These are phyloP conservation scores for Colletotrichum cordylinicola DNA, from an alignment of 2,329 filamentous ascomycete species.

Conservation along the genomic window DNA sequence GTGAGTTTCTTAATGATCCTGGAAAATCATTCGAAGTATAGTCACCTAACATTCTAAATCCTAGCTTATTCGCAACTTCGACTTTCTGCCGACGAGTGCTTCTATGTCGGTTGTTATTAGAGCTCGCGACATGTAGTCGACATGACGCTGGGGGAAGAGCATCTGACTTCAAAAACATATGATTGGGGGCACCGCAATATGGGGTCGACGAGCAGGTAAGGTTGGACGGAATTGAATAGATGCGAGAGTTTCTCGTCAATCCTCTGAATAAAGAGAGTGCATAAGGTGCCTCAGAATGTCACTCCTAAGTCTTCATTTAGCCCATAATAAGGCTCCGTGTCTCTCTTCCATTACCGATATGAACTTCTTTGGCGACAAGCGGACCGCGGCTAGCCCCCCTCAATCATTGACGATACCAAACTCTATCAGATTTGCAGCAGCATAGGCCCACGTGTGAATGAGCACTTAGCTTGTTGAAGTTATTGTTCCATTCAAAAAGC, in stretches of 20 bases:
- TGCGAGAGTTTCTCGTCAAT: not conserved
- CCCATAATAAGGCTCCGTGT: not conserved
- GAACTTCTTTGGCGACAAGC: not conserved
- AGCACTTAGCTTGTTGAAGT: too few species aligned
- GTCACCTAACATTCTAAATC: rapidly evolving
- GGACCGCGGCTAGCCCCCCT: too few species aligned
- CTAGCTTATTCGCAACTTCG: not conserved
- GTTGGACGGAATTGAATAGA: not conserved
- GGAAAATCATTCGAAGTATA: not conserved
- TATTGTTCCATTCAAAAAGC: too few species aligned
- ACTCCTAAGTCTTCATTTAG: not conserved
- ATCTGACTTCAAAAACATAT: not conserved
- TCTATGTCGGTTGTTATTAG: not conserved
- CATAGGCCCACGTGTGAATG: too few species aligned
- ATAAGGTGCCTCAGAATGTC: not conserved
- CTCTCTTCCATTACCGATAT: not conserved
- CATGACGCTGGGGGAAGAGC: not conserved
- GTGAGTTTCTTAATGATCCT: constrained; percentile 29
- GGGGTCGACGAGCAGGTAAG: too few species aligned
- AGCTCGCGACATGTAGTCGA: not conserved
- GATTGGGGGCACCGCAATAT: too few species aligned
- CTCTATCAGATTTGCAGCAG: too few species aligned
- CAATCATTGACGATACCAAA: too few species aligned
- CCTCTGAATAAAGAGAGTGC: not conserved
- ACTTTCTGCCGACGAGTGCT: not conserved